Percentiles rank a stretch among this genome's conserved stretches.
phyloP scores from a whole-genome alignment of 2,329 filamentous ascomycete species.

The Penicillium sp. region DNA sequence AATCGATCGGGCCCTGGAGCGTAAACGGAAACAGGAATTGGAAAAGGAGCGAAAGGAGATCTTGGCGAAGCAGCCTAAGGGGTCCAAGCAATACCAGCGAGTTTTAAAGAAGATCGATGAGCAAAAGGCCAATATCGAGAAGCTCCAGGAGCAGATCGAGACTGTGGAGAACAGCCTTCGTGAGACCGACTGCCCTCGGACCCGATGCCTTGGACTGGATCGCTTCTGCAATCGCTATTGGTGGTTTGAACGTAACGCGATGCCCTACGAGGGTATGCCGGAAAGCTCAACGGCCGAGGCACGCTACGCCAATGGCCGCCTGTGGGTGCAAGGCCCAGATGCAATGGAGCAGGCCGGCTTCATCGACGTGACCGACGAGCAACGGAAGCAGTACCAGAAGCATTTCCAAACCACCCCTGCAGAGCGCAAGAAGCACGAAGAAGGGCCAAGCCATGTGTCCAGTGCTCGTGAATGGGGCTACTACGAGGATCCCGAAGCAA shows the following conservation, averaged over 20 bases:
- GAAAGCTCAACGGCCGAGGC: constrained; percentile 78
- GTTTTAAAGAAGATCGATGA: constrained; percentile 81
- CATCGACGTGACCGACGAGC: constrained; percentile 64
- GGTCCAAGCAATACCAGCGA: constrained; percentile 80
- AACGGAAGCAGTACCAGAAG: constrained; percentile 64
- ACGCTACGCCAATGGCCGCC: constrained; percentile 82
- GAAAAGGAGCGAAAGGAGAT: constrained; percentile 61
- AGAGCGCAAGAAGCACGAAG: constrained; percentile 76
- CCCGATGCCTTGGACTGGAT: constrained; percentile 81
- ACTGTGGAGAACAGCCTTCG: constrained; percentile 83
- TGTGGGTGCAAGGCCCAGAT: constrained; percentile 95
- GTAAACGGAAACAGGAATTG: constrained; percentile 66
- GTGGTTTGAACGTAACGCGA: constrained; percentile 97
- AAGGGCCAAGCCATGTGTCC: constrained; percentile 69
- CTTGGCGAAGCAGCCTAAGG: constrained; percentile 60
- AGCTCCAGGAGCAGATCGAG: constrained; percentile 76
- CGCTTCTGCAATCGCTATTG: constrained; percentile 98
- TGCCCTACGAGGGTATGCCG: constrained; percentile 85
- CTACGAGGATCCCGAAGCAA: constrained; percentile 67
- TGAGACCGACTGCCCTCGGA: constrained; percentile 86
- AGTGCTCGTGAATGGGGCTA: constrained; percentile 82
- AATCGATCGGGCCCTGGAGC: constrained; percentile 60
- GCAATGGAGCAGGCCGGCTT: constrained; percentile 78
- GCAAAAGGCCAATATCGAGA: constrained; percentile 68
- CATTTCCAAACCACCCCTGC: constrained; percentile 74